Percentiles rank a stretch among this genome's conserved stretches.
Evolutionary conservation across 495 filamentous ascomycete species (phyloP).

Genomic region (Aspergillus affinis): DNA sequence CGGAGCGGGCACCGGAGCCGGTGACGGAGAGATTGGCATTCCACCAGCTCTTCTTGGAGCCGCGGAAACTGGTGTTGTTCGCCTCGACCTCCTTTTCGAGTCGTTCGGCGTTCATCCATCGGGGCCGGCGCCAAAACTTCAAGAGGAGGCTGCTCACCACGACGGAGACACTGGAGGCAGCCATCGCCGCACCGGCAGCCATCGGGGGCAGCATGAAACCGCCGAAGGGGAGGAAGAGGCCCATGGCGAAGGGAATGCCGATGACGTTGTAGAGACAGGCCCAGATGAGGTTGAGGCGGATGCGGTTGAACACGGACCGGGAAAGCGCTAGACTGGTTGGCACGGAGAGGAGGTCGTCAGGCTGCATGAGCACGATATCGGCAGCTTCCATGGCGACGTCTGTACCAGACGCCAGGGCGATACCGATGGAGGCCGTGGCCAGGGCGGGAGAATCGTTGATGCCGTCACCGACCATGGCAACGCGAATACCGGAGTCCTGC

Average conservation of each 20-base stretch:
- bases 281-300: constrained; percentile 91
- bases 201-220: constrained; percentile 88
- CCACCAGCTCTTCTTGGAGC: constrained; percentile 36
- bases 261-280: constrained; percentile 90
- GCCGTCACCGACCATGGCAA: constrained; percentile 98
- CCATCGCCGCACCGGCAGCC: constrained; percentile 95
- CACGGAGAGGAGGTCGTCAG: constrained; percentile 87
- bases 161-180: constrained; percentile 83
- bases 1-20: constrained; percentile 16
- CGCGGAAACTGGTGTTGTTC: constrained; percentile 9
- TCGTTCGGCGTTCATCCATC: constrained; percentile 81
- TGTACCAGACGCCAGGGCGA: constrained; percentile 87
- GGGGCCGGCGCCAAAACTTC: constrained; percentile 82
- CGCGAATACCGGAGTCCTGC: constrained; percentile 67
- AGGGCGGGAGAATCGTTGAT: constrained; percentile 98
- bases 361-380: constrained; percentile 92
- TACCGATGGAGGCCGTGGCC: constrained; percentile 88
- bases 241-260: constrained; percentile 96
- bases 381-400: constrained; percentile 99
- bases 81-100: constrained; percentile 51
- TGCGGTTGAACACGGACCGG: constrained; percentile 82
- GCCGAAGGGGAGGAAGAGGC: constrained; percentile 82
- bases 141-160: constrained; percentile 80
- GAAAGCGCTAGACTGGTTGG: constrained; percentile 81
- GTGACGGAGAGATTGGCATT: constrained; percentile 26